These are phyloP conservation scores for Neurospora sp. DNA, from an alignment of 2,329 filamentous ascomycete species.

Conservation along the genomic window DNA sequence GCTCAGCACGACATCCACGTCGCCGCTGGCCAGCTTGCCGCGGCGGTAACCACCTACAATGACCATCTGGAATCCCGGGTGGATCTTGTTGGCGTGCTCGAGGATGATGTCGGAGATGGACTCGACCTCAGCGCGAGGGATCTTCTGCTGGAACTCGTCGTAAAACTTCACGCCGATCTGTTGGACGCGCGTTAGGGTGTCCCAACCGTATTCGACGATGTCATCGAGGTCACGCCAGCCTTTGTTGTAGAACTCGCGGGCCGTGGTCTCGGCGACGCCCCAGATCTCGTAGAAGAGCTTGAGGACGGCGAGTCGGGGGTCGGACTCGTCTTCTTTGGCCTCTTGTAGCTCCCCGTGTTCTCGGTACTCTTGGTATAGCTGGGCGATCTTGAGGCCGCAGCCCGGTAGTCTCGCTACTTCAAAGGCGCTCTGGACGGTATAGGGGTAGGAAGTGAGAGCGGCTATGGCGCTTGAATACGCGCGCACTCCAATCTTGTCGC, in stretches of 20 bases:
- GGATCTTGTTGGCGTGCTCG: slow-evolving; percentile 54
- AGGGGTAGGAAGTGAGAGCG: slow-evolving; percentile 70
- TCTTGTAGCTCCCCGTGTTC: slow-evolving; percentile 51
- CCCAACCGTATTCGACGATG: slow-evolving; percentile 75
- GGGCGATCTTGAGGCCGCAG: slow-evolving; percentile 70
- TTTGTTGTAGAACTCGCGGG: slow-evolving; percentile 68
- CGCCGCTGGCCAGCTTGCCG: slow-evolving; percentile 63
- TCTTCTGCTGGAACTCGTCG: slow-evolving; percentile 66
- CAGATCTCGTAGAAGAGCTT: slow-evolving; percentile 74
- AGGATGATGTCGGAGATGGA: slow-evolving; percentile 55
- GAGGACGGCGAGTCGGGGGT: slow-evolving; percentile 56
- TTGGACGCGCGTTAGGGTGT: slow-evolving; percentile 63
- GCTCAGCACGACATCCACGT: slow-evolving; percentile 79
- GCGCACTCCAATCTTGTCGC: slow-evolving; percentile 69
- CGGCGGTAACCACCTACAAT: slow-evolving; percentile 77
- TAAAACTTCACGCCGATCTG: slow-evolving; percentile 94
- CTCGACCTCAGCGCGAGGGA: slow-evolving; percentile 66
- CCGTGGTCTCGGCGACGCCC: slow-evolving; percentile 80
- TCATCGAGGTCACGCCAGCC: slow-evolving; percentile 83
- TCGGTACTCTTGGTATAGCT: slow-evolving; percentile 68
- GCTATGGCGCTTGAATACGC: slow-evolving; percentile 87
- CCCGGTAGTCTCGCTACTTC: slow-evolving; percentile 58
- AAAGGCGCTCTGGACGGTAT: slow-evolving; percentile 30
- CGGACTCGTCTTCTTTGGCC: slow-evolving; percentile 51
- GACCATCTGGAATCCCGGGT: slow-evolving; percentile 42